phyloP scores from a whole-genome alignment of 129 eudicot genomes.

The Flaveria sonorensis region DNA sequence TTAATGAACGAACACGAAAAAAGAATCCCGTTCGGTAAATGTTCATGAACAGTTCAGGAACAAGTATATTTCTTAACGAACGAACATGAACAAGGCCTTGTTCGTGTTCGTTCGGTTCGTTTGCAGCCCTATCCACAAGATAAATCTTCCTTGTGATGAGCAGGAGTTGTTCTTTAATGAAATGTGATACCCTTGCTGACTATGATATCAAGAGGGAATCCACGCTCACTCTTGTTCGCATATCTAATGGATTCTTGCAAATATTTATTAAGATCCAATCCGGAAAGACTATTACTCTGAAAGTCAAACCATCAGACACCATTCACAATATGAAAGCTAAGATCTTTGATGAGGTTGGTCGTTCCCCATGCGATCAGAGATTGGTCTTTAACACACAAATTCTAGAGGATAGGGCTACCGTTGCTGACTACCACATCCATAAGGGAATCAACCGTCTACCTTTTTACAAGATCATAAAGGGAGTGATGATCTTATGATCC shows the following conservation, averaged over 20 bases:
- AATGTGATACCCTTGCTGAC: slow-evolving; percentile 6
- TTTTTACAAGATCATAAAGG: background rate
- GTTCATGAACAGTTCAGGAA: no score
- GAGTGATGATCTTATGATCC: no score
- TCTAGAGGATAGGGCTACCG: background rate
- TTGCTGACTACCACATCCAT: background rate
- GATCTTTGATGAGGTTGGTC: background rate
- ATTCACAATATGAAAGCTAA: background rate
- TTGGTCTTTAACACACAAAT: background rate
- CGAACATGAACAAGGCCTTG: no score
- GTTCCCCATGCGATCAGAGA: background rate
- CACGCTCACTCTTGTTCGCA: background rate
- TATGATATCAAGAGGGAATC: background rate
- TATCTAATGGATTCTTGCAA: background rate
- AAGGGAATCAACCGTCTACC: background rate
- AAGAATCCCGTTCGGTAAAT: no score
- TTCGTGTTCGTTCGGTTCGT: no score
- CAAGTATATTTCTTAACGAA: no score
- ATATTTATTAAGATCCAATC: background rate
- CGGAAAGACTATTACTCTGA: background rate
- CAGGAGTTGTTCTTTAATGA: background rate
- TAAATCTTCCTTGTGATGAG: background rate
- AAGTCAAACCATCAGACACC: background rate
- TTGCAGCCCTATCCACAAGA: background rate
- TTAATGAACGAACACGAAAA: no score